Conservation (phyloP, 805 yeast genomes). For the Saturnispora zaruensis region DNA sequence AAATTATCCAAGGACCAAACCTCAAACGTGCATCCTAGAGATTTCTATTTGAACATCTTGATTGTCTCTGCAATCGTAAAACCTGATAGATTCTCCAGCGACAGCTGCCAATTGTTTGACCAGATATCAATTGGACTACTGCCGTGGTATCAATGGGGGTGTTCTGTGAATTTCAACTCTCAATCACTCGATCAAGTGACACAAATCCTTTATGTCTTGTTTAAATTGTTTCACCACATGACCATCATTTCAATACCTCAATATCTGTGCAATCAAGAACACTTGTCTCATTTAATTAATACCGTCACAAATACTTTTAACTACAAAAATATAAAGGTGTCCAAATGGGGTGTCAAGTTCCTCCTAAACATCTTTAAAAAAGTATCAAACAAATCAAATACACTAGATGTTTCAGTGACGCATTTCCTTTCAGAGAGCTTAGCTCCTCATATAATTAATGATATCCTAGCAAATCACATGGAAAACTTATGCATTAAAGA, state of each 20-base stretch:
- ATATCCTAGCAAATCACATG: neutral
- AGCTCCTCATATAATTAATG: neutral
- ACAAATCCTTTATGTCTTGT: neutral
- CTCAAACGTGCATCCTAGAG: neutral
- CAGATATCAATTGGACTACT: conserved; percentile 6
- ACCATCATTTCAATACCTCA: conserved; percentile 6
- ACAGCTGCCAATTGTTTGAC: conserved; percentile 47
- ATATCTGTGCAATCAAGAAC: neutral
- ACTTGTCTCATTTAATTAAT: neutral
- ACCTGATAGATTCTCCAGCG: conserved; percentile 57
- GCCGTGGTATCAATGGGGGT: conserved; percentile 3
- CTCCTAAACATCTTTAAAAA: conserved; percentile 6
- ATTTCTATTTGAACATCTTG: conserved; percentile 29
- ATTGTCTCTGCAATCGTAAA: conserved; percentile 64
- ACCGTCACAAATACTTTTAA: neutral
- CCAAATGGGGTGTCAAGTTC: conserved; percentile 7
- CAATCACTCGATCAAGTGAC: neutral
- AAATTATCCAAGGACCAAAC: neutral
- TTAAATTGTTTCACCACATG: conserved; percentile 4
- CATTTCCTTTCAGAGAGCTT: neutral
- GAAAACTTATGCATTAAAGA: neutral
- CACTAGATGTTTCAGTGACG: neutral
- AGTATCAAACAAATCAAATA: conserved; percentile 2
- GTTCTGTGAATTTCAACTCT: conserved; percentile 2
- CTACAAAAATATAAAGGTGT: neutral